These are phyloP conservation scores for Scenedesmus sp. DNA, from an alignment of 163 green algal species.

Conservation along the genomic window DNA sequence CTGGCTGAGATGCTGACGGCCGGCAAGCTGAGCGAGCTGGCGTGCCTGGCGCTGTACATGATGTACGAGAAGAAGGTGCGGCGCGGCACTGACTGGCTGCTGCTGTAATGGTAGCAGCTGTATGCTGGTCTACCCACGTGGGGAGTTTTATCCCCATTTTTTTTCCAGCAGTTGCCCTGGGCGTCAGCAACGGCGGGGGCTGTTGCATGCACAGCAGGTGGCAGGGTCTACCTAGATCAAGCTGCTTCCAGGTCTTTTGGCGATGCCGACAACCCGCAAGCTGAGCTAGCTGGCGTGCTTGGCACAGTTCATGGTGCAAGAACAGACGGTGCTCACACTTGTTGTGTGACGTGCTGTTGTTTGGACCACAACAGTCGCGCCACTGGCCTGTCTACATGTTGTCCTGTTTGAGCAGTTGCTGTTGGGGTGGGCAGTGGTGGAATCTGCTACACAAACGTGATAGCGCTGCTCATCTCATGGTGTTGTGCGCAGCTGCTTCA, in stretches of 20 bases:
- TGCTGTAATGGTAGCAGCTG: background rate
- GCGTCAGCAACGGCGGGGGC: background rate
- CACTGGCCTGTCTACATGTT: too few relatives aligned
- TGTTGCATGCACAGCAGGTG: background rate
- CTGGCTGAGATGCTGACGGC: conserved; percentile 94
- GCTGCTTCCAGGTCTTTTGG: conserved; percentile 73
- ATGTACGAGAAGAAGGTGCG: conserved; percentile 95
- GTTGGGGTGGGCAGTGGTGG: too few relatives aligned
- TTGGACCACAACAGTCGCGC: too few relatives aligned
- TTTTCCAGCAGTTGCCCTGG: background rate
- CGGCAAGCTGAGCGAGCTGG: conserved; percentile 93
- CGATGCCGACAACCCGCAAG: conserved; percentile 94
- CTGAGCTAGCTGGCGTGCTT: conserved; percentile 92
- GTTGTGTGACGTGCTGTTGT: too few relatives aligned
- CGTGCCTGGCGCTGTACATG: conserved; percentile 93
- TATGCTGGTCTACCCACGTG: background rate
- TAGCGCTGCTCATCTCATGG: too few relatives aligned
- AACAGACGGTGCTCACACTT: conserved; percentile 95
- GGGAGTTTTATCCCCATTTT: too few relatives aligned
- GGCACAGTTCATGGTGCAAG: conserved; percentile 93
- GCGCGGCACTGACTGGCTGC: background rate
- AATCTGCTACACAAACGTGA: too few relatives aligned
- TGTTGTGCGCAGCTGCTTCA: too few relatives aligned
- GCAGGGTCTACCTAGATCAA: background rate
- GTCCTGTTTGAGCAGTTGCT: too few relatives aligned